Evolutionary conservation across 192 early-diverging fungal species (phyloP).

Genomic region (Backusella tarrabulga): DNA sequence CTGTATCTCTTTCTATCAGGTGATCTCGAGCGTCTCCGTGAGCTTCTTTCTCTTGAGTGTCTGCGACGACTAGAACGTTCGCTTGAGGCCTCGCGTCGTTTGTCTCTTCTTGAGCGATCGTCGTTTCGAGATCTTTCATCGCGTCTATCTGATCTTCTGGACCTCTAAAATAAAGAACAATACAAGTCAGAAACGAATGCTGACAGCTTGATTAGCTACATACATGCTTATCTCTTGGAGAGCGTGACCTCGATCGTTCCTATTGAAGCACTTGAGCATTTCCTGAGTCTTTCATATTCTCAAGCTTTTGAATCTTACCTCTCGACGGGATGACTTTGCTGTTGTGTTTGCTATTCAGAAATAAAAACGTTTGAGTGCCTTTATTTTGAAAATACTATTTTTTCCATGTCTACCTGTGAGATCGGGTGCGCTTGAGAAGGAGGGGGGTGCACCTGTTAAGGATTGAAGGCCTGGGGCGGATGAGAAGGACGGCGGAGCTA

Average conservation of each 20-base stretch:
- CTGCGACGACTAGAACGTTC: background rate
- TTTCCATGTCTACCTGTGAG: background rate
- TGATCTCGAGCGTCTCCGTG: background rate
- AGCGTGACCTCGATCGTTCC: background rate
- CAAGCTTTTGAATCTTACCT: background rate
- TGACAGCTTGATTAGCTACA: background rate
- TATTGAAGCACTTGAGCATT: background rate
- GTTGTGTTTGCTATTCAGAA: background rate
- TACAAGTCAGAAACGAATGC: background rate
- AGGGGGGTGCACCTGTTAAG: background rate
- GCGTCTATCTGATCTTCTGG: background rate
- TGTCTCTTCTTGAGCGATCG: background rate
- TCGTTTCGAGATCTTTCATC: background rate
- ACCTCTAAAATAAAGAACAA: background rate
- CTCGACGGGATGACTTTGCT: background rate
- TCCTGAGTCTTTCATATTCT: background rate
- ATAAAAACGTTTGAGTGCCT: background rate
- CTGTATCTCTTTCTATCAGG: background rate
- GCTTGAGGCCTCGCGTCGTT: background rate
- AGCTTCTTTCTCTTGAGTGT: background rate
- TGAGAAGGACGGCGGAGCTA: conserved; percentile 14
- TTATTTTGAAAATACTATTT: background rate
- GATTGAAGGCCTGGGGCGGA: conserved; percentile 4
- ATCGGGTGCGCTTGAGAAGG: conserved; percentile 14
- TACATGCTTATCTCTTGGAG: background rate